A percentile compares a stretch with the other conserved stretches of the same genome.
Conservation (phyloP, 345 rosid species). For the Angophora floribunda region DNA sequence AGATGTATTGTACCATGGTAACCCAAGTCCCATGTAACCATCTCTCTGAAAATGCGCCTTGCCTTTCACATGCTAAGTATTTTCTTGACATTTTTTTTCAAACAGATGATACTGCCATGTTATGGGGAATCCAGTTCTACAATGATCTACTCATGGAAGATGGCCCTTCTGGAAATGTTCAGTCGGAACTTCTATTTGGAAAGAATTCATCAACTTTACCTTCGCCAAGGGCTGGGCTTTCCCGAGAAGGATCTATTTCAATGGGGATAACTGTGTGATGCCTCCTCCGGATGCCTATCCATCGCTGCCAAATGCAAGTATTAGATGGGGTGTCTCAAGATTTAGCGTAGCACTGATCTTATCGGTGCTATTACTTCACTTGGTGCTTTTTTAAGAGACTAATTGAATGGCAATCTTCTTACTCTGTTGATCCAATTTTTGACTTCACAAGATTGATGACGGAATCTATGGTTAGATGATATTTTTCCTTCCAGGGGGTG, state of each 20-base stretch:
- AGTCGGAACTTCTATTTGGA: slow-evolving; percentile 73
- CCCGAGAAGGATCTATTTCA: slow-evolving; percentile 82
- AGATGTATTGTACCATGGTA: not conserved
- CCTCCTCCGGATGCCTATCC: slow-evolving; percentile 85
- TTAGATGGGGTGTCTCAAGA: slow-evolving; percentile 7
- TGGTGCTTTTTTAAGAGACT: not conserved
- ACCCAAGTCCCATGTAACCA: not conserved
- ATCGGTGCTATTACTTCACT: slow-evolving; percentile 22
- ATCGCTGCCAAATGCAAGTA: slow-evolving; percentile 63
- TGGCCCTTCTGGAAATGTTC: slow-evolving; percentile 73
- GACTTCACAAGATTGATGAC: not conserved
- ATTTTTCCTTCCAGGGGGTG: not conserved
- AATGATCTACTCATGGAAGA: slow-evolving; percentile 77
- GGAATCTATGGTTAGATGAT: not conserved
- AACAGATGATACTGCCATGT: slow-evolving; percentile 80
- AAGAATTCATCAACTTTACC: slow-evolving; percentile 54
- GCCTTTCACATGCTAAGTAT: not conserved
- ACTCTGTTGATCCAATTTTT: not conserved
- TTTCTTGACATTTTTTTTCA: not conserved
- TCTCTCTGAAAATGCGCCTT: not conserved
- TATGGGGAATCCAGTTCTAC: slow-evolving; percentile 73
- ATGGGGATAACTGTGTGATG: slow-evolving; percentile 86
- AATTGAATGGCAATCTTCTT: not conserved
- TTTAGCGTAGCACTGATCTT: slow-evolving; percentile 10
- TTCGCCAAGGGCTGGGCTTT: slow-evolving; percentile 89